phyloP scores from a whole-genome alignment of 1,284 basidiomycete species.

The Leccinum laetum region DNA sequence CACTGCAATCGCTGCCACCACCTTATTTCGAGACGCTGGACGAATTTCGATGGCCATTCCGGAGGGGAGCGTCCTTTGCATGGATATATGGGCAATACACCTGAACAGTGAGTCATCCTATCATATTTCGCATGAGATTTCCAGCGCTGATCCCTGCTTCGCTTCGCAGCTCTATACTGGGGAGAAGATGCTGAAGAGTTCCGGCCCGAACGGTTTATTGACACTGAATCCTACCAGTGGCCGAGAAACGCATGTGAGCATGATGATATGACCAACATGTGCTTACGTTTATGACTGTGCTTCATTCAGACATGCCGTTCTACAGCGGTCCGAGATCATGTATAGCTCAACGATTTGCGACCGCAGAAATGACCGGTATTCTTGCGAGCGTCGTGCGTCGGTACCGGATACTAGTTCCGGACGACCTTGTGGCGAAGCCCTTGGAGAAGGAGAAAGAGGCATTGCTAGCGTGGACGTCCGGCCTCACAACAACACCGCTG shows the following conservation, averaged over 20 bases:
- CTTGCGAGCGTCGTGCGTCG: conserved; percentile 30
- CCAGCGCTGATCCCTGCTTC: no score
- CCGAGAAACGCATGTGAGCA: no score
- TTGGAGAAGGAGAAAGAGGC: conserved; percentile 28
- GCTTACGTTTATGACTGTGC: background rate
- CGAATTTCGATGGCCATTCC: no score
- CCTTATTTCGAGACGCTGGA: conserved; percentile 43
- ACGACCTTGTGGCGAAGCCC: conserved; percentile 28
- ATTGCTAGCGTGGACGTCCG: conserved; percentile 33
- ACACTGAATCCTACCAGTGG: no score
- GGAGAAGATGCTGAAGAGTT: no score
- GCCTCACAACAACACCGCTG: conserved; percentile 31
- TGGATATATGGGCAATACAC: conserved; percentile 40
- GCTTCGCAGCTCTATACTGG: no score
- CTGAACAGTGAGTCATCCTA: conserved; percentile 30
- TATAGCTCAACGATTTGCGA: conserved; percentile 39
- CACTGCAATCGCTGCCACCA: conserved; percentile 39
- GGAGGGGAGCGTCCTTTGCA: conserved; percentile 32
- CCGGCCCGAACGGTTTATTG: no score
- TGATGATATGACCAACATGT: background rate
- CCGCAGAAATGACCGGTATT: conserved; percentile 27
- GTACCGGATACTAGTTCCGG: conserved; percentile 34
- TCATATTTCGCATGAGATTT: background rate
- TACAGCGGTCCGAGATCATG: conserved; percentile 39
- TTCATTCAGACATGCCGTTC: conserved; percentile 36